Evolutionary conservation across 2,329 filamentous ascomycete species (phyloP).

Genomic region (Botrytis pseudocinerea): DNA sequence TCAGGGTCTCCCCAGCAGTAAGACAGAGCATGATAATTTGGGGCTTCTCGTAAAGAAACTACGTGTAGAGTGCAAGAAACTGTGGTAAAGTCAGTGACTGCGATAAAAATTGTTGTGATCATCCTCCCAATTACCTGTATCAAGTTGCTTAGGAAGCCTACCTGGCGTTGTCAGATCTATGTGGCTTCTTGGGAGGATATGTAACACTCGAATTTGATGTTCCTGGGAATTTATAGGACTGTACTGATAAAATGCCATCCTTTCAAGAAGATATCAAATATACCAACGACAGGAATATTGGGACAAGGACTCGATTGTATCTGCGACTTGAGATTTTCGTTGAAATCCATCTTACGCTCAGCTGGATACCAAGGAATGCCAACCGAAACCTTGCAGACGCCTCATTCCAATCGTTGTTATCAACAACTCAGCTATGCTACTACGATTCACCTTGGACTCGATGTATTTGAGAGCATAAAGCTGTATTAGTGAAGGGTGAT

Average conservation of each 20-base stretch:
- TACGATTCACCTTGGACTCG: background rate
- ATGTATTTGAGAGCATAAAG: background rate
- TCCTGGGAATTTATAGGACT: background rate
- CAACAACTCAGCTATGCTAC: background rate
- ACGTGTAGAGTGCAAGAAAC: constrained; percentile 10
- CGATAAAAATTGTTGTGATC: background rate
- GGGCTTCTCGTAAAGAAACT: background rate
- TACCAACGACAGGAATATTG: background rate
- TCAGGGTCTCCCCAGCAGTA: constrained; percentile 22
- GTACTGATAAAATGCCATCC: constrained; percentile 8
- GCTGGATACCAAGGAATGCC: constrained; percentile 2
- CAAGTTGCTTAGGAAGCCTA: background rate
- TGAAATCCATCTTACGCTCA: background rate
- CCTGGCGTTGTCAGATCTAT: no score
- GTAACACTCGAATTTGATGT: constrained; percentile 12
- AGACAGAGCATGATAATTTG: constrained; percentile 23
- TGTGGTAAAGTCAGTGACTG: background rate
- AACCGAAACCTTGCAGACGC: constrained; percentile 3
- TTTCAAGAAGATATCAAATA: background rate
- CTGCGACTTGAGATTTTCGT: background rate
- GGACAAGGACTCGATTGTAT: background rate
- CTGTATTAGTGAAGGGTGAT: background rate
- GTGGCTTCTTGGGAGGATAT: background rate
- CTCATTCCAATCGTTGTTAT: constrained; percentile 1
- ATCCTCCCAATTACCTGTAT: background rate